Conservation (phyloP, 176 grass and related monocot species). For the Eleusine indica region DNA sequence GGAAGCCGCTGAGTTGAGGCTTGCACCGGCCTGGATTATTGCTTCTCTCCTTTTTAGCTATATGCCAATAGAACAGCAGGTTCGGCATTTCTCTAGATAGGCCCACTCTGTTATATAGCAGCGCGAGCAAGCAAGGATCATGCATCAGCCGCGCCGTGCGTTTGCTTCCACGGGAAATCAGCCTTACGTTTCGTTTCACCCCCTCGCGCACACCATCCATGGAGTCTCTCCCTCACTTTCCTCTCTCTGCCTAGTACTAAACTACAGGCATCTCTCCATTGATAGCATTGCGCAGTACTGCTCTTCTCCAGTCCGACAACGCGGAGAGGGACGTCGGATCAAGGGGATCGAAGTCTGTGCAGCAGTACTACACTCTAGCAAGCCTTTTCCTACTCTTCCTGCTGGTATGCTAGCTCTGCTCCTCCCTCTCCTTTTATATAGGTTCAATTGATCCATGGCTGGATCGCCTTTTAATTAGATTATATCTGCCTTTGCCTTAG, state of each 20-base stretch:
- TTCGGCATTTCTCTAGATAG: not conserved
- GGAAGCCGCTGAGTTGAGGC: not conserved
- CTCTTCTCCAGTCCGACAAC: not conserved
- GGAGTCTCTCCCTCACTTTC: not conserved
- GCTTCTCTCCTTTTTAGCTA: not conserved
- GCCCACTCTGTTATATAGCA: not conserved
- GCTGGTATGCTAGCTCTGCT: not conserved
- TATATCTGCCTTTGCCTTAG: not conserved
- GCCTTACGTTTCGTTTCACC: not conserved
- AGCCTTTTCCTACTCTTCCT: not conserved
- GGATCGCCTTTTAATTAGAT: too few relatives aligned
- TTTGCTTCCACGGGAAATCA: not conserved
- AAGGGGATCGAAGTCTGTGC: not conserved
- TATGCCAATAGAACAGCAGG: not conserved
- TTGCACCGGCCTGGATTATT: not conserved
- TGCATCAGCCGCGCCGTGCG: not conserved
- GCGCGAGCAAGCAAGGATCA: not conserved
- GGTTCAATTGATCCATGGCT: not conserved
- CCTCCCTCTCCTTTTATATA: not conserved
- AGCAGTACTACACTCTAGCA: not conserved
- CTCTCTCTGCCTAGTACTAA: not conserved
- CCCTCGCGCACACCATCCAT: not conserved
- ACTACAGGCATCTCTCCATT: not conserved
- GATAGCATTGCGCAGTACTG: not conserved
- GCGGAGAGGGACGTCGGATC: not conserved